These are phyloP conservation scores for Pharus latifolius DNA, from an alignment of 176 grass and related monocot genomes.

Conservation along the genomic window DNA sequence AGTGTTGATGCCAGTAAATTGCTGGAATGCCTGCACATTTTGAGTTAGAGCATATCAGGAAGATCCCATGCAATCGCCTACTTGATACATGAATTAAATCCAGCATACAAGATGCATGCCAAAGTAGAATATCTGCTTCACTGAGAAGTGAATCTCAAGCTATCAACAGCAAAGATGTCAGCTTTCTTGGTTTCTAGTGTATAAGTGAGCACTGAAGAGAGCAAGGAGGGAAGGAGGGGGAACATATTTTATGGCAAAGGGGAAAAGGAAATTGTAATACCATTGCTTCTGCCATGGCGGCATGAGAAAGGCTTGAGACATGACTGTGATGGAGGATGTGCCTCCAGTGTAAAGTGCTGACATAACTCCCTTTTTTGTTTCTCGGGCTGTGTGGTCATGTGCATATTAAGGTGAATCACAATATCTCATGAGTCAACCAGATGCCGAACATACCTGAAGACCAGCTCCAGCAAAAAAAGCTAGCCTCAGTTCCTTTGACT, in stretches of 20 bases:
- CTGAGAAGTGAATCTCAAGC: neutral
- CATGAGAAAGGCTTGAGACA: too few species aligned
- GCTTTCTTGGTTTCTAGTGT: too few species aligned
- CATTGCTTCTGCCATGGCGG: too few species aligned
- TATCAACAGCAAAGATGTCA: neutral
- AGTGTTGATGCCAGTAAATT: conserved; percentile 97
- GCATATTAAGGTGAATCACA: too few species aligned
- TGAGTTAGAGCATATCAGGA: neutral
- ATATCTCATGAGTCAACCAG: neutral
- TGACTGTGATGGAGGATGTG: too few species aligned
- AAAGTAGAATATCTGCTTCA: neutral
- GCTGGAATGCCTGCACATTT: conserved; percentile 76
- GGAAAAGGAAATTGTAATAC: too few species aligned
- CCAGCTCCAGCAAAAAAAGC: conserved; percentile 92
- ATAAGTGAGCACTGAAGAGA: too few species aligned
- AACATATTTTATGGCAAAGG: too few species aligned
- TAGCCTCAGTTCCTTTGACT: conserved; percentile 73
- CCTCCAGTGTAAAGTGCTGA: too few species aligned
- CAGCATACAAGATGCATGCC: neutral
- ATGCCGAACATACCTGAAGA: conserved; percentile 58
- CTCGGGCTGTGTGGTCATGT: too few species aligned
- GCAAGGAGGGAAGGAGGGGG: too few species aligned
- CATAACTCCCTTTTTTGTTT: too few species aligned
- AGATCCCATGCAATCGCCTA: neutral
- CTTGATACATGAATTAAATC: neutral